Conservation (phyloP, 345 rosid species). For the Salix koriyanagi region DNA sequence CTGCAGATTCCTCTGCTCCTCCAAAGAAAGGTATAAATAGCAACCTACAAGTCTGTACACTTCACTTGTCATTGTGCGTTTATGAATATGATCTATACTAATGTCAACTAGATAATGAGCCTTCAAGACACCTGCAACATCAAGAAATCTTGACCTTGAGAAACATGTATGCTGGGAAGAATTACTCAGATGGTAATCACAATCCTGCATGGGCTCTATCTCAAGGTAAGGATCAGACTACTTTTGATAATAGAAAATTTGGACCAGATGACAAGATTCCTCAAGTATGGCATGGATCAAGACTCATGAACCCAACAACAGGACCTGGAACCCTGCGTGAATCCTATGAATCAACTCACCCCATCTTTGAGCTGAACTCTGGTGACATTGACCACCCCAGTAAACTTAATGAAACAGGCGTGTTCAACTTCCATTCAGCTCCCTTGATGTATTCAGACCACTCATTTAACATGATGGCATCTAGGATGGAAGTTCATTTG, state of each 20-base stretch:
- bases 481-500: constrained; percentile 16
- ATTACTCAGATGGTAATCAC: constrained; percentile 51
- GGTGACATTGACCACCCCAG: constrained; percentile 25
- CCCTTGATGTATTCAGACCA: constrained; percentile 46
- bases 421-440: constrained; percentile 36
- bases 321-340: background rate
- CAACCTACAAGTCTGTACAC: background rate
- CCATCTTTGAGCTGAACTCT: constrained; percentile 38
- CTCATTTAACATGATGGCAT: constrained; percentile 45
- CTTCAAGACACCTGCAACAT: constrained; percentile 77
- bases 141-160: constrained; percentile 73
- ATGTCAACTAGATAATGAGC: constrained; percentile 39
- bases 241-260: constrained; percentile 45
- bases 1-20: constrained; percentile 56
- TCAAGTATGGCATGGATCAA: background rate
- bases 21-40: constrained; percentile 54
- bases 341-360: constrained; percentile 30
- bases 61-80: background rate
- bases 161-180: constrained; percentile 45
- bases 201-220: constrained; percentile 55
- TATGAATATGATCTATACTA: background rate
- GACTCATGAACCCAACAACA: background rate
- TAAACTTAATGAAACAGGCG: constrained; percentile 45
- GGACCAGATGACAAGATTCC: constrained; percentile 45
- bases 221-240: constrained; percentile 50